These are phyloP conservation scores for Rhizopogon sp. DNA, from an alignment of 768 basidiomycete species.

Conservation along the genomic window DNA sequence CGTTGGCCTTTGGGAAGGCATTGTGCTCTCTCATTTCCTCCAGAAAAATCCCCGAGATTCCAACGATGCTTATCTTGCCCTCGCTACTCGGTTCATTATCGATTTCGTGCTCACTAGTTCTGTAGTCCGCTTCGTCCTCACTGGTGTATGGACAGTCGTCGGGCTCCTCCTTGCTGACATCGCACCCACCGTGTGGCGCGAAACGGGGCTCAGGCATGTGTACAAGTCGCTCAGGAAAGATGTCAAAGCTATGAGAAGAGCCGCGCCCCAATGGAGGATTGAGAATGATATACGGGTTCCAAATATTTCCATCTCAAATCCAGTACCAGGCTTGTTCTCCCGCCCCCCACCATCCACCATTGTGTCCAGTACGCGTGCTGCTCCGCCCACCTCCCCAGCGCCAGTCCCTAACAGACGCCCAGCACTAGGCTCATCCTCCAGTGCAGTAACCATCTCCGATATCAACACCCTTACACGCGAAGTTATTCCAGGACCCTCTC, in stretches of 20 bases:
- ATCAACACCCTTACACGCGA: constrained; percentile 3
- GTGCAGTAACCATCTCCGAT: constrained; percentile 13
- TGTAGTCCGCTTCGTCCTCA: constrained; percentile 37
- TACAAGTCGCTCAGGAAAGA: constrained; percentile 34
- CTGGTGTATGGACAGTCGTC: constrained; percentile 48
- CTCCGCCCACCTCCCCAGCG: constrained; percentile 20
- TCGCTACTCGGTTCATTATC: constrained; percentile 60
- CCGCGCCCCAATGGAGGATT: constrained; percentile 27
- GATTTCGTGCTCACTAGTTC: constrained; percentile 66
- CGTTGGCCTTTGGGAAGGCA: constrained; percentile 79
- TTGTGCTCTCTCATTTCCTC: constrained; percentile 67
- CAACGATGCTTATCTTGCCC: constrained; percentile 64
- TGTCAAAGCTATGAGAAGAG: constrained; percentile 24
- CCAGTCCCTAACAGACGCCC: constrained; percentile 6
- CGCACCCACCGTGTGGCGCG: constrained; percentile 41
- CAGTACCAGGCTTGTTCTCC: not conserved
- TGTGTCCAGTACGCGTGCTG: constrained; percentile 6
- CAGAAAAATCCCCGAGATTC: constrained; percentile 55
- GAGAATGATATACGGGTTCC: constrained; percentile 19
- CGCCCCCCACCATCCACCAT: constrained; percentile 11
- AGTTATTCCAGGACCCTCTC: constrained; percentile 17
- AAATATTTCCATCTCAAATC: not conserved
- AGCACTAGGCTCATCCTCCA: constrained; percentile 10
- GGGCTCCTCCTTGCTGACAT: constrained; percentile 52
- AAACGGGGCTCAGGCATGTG: constrained; percentile 32